A percentile compares a stretch with the other conserved stretches of the same genome.
These are phyloP conservation scores for Phoma herbarum DNA, from an alignment of 2,329 filamentous ascomycete genomes.

Conservation along the genomic window DNA sequence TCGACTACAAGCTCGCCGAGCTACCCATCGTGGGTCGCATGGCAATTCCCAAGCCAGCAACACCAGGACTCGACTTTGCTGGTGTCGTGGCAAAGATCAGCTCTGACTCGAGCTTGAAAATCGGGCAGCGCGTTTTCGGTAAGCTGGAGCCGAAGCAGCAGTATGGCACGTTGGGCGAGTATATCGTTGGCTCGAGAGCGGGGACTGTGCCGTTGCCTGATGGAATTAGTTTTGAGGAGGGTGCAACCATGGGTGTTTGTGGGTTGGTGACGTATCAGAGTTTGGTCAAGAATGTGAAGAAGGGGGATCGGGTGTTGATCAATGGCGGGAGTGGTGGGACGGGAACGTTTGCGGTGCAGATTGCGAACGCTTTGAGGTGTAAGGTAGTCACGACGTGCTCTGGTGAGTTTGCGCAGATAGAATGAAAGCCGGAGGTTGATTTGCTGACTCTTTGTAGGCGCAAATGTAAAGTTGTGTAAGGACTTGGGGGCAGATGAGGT, in stretches of 20 bases:
- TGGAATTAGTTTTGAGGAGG: slow-evolving; percentile 22
- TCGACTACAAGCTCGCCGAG: slow-evolving; percentile 36
- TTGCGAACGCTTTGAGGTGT: slow-evolving; percentile 67
- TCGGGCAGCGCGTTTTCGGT: slow-evolving; percentile 34
- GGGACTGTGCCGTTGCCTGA: slow-evolving; percentile 31
- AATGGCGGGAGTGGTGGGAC: slow-evolving; percentile 70
- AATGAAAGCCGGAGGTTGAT: too few relatives aligned
- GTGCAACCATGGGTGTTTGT: slow-evolving; percentile 33
- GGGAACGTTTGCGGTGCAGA: slow-evolving; percentile 68
- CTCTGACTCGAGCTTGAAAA: slow-evolving; percentile 13
- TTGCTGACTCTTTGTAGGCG: slow-evolving; percentile 29
- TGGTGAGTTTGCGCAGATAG: slow-evolving; percentile 22
- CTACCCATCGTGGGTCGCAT: slow-evolving; percentile 29
- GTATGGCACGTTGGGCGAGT: slow-evolving; percentile 33
- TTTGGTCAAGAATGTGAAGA: slow-evolving; percentile 33
- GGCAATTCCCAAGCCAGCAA: slow-evolving; percentile 34
- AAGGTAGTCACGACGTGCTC: slow-evolving; percentile 67
- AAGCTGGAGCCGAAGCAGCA: slow-evolving; percentile 37
- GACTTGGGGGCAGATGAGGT: slow-evolving; percentile 69
- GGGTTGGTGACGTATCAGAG: slow-evolving; percentile 35
- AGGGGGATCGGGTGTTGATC: slow-evolving; percentile 63
- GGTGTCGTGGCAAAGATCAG: slow-evolving; percentile 24
- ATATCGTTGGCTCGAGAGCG: slow-evolving; percentile 29
- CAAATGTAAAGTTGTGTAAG: slow-evolving; percentile 64
- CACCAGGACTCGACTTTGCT: slow-evolving; percentile 34